phyloP scores from a whole-genome alignment of 2,329 filamentous ascomycete species.

The Hymenoscyphus scutula region DNA sequence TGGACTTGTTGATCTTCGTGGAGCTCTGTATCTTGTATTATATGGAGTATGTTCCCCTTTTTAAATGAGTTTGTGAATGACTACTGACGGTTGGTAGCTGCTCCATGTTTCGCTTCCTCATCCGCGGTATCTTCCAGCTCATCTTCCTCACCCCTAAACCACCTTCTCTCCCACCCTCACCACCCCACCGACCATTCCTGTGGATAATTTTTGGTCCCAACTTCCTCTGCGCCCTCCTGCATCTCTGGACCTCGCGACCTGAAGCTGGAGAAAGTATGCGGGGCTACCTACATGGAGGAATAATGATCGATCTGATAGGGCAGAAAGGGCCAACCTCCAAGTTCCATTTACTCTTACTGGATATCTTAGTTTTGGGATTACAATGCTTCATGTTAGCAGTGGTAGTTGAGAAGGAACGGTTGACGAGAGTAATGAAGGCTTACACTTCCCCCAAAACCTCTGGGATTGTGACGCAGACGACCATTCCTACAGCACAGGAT shows the following conservation, averaged over 20 bases:
- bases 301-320: slow-evolving; percentile 66
- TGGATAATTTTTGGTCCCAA: slow-evolving; percentile 58
- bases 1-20: slow-evolving; percentile 63
- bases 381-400: slow-evolving; percentile 65
- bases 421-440: slow-evolving; percentile 40
- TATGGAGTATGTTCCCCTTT: slow-evolving; percentile 56
- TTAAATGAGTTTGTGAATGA: slow-evolving; percentile 11
- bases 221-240: slow-evolving; percentile 57
- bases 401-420: slow-evolving; percentile 57
- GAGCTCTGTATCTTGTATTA: slow-evolving; percentile 67
- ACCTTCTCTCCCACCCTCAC: slow-evolving; percentile 49
- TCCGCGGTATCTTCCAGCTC: slow-evolving; percentile 59
- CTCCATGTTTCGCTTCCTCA: slow-evolving; percentile 60
- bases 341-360: slow-evolving; percentile 53
- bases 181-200: slow-evolving; percentile 54
- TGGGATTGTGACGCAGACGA: slow-evolving; percentile 17
- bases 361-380: slow-evolving; percentile 53
- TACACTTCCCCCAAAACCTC: slow-evolving; percentile 16
- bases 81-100: slow-evolving; percentile 45
- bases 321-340: slow-evolving; percentile 60
- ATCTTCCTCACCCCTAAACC: slow-evolving; percentile 61
- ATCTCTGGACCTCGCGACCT: slow-evolving; percentile 54
- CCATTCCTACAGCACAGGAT: slow-evolving; percentile 27
- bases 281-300: slow-evolving; percentile 65
- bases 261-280: slow-evolving; percentile 58